A percentile compares a stretch with the other conserved stretches of the same genome.
Evolutionary conservation across 2,329 filamentous ascomycete species (phyloP).

Genomic region (Gremmenia infestans): DNA sequence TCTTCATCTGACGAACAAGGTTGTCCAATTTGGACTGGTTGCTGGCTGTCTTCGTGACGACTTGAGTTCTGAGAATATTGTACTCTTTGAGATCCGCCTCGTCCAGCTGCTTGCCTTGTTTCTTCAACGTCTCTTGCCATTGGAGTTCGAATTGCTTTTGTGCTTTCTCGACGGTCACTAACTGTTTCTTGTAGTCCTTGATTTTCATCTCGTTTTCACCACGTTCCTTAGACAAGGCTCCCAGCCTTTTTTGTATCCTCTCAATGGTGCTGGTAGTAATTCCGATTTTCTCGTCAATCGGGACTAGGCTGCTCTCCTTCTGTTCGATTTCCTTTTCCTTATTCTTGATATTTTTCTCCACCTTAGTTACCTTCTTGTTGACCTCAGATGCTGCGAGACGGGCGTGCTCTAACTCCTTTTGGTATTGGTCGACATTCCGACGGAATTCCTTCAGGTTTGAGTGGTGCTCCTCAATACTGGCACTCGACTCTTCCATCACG

Average conservation of each 20-base stretch:
- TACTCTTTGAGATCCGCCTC: conserved; percentile 87
- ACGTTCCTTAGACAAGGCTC: conserved; percentile 69
- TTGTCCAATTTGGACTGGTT: conserved; percentile 82
- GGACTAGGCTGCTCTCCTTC: conserved; percentile 77
- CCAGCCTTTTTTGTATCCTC: conserved; percentile 61
- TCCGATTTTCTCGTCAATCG: conserved; percentile 86
- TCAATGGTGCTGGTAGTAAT: conserved; percentile 69
- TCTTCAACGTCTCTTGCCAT: conserved; percentile 77
- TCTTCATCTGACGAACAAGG: conserved; percentile 82
- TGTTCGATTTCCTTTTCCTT: conserved; percentile 88
- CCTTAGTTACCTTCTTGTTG: conserved; percentile 68
- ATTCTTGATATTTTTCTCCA: conserved; percentile 78
- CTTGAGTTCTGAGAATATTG: conserved; percentile 75
- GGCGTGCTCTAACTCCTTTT: conserved; percentile 73
- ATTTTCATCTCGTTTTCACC: conserved; percentile 65
- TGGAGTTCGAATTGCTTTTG: conserved; percentile 84
- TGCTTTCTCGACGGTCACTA: conserved; percentile 82
- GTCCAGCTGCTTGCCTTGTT: conserved; percentile 80
- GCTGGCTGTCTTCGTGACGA: conserved; percentile 73
- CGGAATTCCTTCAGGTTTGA: conserved; percentile 91
- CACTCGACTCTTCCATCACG: conserved; percentile 85
- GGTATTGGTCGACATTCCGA: conserved; percentile 80
- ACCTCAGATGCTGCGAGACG: conserved; percentile 78
- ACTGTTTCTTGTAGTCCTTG: conserved; percentile 71
- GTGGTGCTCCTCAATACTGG: conserved; percentile 87